Evolutionary conservation across 345 rosid genomes (phyloP), one percentile per base, ranked within the genome.

Genomic region (Brassica rapa): DNA sequence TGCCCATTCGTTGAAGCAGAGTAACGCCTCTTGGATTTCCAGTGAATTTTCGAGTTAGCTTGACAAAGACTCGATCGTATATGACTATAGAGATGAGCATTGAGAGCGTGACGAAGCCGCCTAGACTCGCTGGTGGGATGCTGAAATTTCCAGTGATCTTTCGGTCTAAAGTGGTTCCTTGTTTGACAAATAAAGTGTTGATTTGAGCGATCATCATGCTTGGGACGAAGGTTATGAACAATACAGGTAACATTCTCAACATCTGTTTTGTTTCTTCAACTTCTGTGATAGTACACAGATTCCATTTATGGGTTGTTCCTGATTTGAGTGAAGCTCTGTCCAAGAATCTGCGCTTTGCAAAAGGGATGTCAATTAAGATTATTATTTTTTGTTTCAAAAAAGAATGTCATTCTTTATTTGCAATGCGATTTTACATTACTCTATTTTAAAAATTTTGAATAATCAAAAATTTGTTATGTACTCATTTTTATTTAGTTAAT

Each of bases 191-290:
- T 51, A 95, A 87, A 55, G 99, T 93, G 80, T 82, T 77, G 79
- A 83, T 66, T 66, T 95, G 98, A 43, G 98, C 94, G 2, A 87
- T 0, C 96, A 95, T 90, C 68, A 86, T 83, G 83, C 94, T 90
- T 8, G 98, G 99, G 37, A 95, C 85, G 46, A 95, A 89, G 0
- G 96, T 93, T 15, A 89, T 77, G 15, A 87, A 29, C 82, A 87
- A 53, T 74, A 88, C 84, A 1, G 96, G 98, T 49, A 95, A 81
- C 99, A 95, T 93, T 76, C 87, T 78, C 6, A 95, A 63, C 94
- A 91, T 93, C 70, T 93, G 98, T 56, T 95, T 95, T 12, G 99
- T 93, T 79, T 95, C 98, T 82, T 95, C 99, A 0, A 95, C 98
- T 85, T 93, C 94, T 19, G 96, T 91, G 10, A 87, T 89, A 4